Percentiles rank a stretch among this genome's conserved stretches.
These are phyloP conservation scores for Paramecium sonneborni DNA, from an alignment of 73 alveolate genomes.

Conservation along the genomic window DNA sequence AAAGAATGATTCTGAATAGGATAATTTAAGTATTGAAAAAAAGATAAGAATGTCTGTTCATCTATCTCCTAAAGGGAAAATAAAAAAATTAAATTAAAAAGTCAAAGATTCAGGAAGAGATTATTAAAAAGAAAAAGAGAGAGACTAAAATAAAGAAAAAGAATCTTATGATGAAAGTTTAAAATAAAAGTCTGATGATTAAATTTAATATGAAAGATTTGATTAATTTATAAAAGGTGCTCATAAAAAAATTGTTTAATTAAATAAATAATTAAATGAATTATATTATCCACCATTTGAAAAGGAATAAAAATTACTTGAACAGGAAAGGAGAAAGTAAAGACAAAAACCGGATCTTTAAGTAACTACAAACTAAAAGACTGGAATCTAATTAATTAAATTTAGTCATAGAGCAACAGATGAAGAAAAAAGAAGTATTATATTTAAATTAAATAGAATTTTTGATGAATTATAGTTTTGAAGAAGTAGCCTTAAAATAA, in stretches of 20 bases:
- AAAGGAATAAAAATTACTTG: not conserved
- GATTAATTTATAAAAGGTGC: not conserved
- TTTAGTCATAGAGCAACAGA: slow-evolving; percentile 8
- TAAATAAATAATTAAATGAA: not conserved
- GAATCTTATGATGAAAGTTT: not conserved
- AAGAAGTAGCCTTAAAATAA: not conserved
- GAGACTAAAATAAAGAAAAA: not conserved
- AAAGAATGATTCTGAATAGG: not conserved
- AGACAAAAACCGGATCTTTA: not conserved
- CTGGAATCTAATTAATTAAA: not conserved
- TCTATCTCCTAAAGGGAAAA: not conserved
- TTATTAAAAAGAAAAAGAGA: not conserved
- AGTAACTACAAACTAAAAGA: not conserved
- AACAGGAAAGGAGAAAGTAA: not conserved
- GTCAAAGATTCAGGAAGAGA: not conserved
- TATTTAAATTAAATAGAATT: not conserved
- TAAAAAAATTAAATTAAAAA: not conserved
- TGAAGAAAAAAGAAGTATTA: slow-evolving; percentile 13
- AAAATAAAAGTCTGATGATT: not conserved
- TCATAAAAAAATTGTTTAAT: not conserved
- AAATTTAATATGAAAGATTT: not conserved
- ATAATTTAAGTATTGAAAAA: not conserved
- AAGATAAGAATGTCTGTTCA: not conserved
- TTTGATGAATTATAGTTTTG: not conserved
- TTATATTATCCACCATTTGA: slow-evolving; percentile 15